These are phyloP conservation scores for Fistulinella cinereoalba DNA, from an alignment of 1,284 basidiomycete species.

Conservation along the genomic window DNA sequence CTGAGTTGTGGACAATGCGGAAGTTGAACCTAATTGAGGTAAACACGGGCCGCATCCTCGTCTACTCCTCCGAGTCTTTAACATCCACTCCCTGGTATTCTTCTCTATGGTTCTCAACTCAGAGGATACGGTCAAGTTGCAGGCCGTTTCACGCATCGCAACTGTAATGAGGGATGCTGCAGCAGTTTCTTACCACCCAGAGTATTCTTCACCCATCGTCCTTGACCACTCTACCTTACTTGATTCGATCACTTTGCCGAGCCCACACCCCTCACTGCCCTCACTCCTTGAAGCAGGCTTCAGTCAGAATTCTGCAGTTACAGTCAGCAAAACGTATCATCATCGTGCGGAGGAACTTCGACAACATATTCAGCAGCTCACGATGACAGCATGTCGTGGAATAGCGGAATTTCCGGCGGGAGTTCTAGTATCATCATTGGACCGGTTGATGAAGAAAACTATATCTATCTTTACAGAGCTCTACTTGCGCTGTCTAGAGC, in stretches of 20 bases:
- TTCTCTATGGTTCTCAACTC: background rate
- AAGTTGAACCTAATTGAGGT: constrained; percentile 8
- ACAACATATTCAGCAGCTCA: background rate
- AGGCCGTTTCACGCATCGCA: background rate
- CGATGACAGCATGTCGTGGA: background rate
- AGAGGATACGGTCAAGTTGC: background rate
- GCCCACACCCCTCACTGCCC: background rate
- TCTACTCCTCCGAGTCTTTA: background rate
- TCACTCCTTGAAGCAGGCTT: constrained; percentile 1
- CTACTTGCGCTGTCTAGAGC: background rate
- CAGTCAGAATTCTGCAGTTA: background rate
- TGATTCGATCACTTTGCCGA: constrained; percentile 3
- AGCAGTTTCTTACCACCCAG: background rate
- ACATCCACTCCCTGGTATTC: background rate
- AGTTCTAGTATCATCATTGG: rapidly evolving
- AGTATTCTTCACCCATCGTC: background rate
- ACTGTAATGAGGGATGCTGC: background rate
- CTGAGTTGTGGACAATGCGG: constrained; percentile 14
- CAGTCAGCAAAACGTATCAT: background rate
- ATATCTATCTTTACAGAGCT: rapidly evolving
- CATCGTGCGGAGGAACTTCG: background rate
- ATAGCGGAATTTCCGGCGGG: background rate
- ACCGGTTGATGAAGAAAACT: background rate
- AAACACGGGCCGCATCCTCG: background rate
- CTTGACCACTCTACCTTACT: rapidly evolving